phyloP scores from a whole-genome alignment of 306 rosid species.

The Begonia fuchsioides region DNA sequence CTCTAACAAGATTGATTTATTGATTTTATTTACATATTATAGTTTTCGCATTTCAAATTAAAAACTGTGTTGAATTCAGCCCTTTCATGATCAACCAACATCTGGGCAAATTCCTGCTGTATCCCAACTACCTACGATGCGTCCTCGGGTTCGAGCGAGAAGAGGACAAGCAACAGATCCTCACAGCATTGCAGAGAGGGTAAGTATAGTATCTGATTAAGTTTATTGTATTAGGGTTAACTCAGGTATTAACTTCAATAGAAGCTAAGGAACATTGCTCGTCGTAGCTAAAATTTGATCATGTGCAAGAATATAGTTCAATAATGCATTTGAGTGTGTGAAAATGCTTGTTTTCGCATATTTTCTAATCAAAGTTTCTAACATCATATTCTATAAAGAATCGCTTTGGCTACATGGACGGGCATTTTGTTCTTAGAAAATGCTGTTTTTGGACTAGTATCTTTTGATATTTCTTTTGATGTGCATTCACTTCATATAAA shows the following conservation, averaged over 20 bases:
- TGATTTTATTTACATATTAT: no score
- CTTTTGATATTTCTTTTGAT: not conserved
- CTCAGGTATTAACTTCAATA: not conserved
- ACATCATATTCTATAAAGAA: no score
- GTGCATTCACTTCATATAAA: not conserved
- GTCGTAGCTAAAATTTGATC: not conserved
- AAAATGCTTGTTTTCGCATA: no score
- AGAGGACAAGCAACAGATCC: constrained; percentile 99
- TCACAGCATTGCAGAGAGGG: constrained; percentile 94
- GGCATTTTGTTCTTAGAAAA: no score
- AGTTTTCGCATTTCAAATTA: not conserved
- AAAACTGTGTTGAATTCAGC: constrained; percentile 10
- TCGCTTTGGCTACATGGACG: no score
- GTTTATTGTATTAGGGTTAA: not conserved
- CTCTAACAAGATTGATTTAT: no score
- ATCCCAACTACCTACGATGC: constrained; percentile 50
- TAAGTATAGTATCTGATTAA: constrained; percentile 11
- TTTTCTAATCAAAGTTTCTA: no score
- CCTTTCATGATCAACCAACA: constrained; percentile 39
- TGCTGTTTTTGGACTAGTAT: no score
- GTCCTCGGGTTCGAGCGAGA: constrained; percentile 88
- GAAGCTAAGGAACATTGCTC: not conserved
- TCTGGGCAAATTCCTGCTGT: constrained; percentile 19
- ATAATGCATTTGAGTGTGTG: not conserved
- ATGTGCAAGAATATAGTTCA: not conserved